Percentiles rank a stretch among this genome's conserved stretches.
These are phyloP conservation scores for Limonomyces culmigenus DNA, from an alignment of 1,284 basidiomycete genomes.

Conservation along the genomic window DNA sequence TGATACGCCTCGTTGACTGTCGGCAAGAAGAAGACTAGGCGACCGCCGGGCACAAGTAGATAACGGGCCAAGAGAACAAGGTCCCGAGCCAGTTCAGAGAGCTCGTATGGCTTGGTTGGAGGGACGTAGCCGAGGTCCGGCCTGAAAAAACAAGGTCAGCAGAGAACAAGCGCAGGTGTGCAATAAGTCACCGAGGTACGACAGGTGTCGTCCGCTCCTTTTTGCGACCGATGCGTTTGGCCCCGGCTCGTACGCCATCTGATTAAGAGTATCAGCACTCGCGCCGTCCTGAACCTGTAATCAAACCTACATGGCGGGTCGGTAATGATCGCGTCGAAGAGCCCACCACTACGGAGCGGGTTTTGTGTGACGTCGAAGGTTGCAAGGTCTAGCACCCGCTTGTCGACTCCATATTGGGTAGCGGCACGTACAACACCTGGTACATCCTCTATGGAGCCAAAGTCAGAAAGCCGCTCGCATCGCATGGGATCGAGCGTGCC, in stretches of 20 bases:
- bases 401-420: constrained; percentile 66
- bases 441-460: too few species aligned
- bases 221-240: constrained; percentile 76
- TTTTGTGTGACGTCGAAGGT: constrained; percentile 85
- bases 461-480: too few species aligned
- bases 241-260: constrained; percentile 94
- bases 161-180: neutral
- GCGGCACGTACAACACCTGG: constrained; percentile 73
- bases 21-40: constrained; percentile 91
- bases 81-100: constrained; percentile 73
- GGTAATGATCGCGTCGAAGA: constrained; percentile 91
- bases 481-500: too few species aligned
- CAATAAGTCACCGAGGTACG: neutral
- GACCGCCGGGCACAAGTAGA: constrained; percentile 71
- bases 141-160: constrained; percentile 11
- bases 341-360: constrained; percentile 75
- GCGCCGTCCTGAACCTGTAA: neutral
- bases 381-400: constrained; percentile 68
- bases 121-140: constrained; percentile 62
- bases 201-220: constrained; percentile 6
- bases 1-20: constrained; percentile 85
- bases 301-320: constrained; percentile 72
- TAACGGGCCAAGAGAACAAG: constrained; percentile 74
- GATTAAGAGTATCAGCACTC: neutral
- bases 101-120: constrained; percentile 83